A percentile compares a stretch with the other conserved stretches of the same genome.
phyloP scores from a whole-genome alignment of 176 grass and related monocot species.

The Bonia amplexicaulis region DNA sequence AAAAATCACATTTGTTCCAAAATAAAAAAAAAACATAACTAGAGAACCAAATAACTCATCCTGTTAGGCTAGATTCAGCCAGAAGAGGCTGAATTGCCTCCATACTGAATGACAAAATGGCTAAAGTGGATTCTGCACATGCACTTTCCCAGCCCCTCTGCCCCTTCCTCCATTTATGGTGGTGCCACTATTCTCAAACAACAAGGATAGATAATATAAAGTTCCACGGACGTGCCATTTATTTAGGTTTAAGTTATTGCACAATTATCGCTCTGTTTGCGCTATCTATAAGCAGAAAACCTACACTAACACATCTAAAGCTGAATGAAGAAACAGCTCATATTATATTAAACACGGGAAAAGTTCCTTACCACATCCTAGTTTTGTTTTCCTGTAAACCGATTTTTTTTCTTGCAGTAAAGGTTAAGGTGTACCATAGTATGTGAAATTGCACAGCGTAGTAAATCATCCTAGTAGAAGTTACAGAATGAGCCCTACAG shows the following conservation, averaged over 20 bases:
- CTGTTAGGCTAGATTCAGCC: not conserved
- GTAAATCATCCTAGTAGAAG: not conserved
- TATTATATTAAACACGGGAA: not conserved
- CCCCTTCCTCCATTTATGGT: not conserved
- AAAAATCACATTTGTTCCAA: not conserved
- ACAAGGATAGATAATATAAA: not conserved
- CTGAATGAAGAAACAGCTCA: not conserved
- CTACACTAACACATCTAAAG: not conserved
- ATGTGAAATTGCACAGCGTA: not conserved
- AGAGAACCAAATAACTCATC: not conserved
- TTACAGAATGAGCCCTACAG: not conserved
- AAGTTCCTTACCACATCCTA: not conserved
- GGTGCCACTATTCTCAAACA: not conserved
- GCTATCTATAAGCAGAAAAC: not conserved
- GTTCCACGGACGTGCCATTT: not conserved
- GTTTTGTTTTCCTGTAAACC: not conserved
- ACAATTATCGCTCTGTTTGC: not conserved
- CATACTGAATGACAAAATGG: not conserved
- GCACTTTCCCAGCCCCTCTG: not conserved
- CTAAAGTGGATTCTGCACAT: not conserved
- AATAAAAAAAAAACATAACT: not conserved
- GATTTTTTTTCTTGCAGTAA: not conserved
- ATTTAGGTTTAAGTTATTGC: not conserved
- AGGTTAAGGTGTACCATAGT: not conserved
- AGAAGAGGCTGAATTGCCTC: not conserved